These are phyloP conservation scores for Achaetomiella virescens DNA, from an alignment of 495 filamentous ascomycete species.

Conservation along the genomic window DNA sequence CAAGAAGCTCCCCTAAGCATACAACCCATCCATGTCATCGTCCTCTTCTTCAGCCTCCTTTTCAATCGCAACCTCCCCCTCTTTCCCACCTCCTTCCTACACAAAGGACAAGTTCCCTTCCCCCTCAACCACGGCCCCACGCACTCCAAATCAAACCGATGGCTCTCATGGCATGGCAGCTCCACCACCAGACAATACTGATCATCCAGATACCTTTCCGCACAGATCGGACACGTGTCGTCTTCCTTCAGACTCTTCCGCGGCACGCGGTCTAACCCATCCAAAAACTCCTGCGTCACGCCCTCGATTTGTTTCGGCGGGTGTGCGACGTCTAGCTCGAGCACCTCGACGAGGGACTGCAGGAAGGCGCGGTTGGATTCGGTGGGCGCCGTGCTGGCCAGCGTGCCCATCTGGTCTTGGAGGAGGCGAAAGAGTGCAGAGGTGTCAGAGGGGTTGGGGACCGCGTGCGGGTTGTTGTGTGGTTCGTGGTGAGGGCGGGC, in stretches of 20 bases:
- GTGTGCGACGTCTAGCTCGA: slow-evolving; percentile 57
- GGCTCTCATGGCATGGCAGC: slow-evolving; percentile 73
- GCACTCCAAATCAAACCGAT: slow-evolving; percentile 89
- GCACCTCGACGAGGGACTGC: slow-evolving; percentile 51
- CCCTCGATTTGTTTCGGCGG: slow-evolving; percentile 66
- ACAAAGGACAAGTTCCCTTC: slow-evolving; percentile 84
- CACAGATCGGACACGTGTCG: slow-evolving; percentile 82
- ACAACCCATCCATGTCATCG: slow-evolving; percentile 69
- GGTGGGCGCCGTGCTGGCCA: slow-evolving; percentile 44
- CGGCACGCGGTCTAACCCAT: slow-evolving; percentile 72
- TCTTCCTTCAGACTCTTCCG: slow-evolving; percentile 58
- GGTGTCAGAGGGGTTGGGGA: slow-evolving; percentile 67
- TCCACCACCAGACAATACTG: slow-evolving; percentile 75
- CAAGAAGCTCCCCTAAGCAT: slow-evolving; percentile 45
- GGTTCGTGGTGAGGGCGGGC: slow-evolving; percentile 28
- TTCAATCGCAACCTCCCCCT: slow-evolving; percentile 51
- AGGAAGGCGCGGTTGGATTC: slow-evolving; percentile 58
- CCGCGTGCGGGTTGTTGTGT: slow-evolving; percentile 54
- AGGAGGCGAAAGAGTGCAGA: slow-evolving; percentile 53
- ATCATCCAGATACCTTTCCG: slow-evolving; percentile 74
- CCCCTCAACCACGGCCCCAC: slow-evolving; percentile 87
- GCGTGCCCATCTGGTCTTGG: slow-evolving; percentile 43
- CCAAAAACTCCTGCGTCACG: slow-evolving; percentile 73
- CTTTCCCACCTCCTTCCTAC: slow-evolving; percentile 71
- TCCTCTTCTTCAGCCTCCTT: slow-evolving; percentile 55